These are phyloP conservation scores for Diaporthe ilicicola DNA, from an alignment of 2,329 filamentous ascomycete species.

Conservation along the genomic window DNA sequence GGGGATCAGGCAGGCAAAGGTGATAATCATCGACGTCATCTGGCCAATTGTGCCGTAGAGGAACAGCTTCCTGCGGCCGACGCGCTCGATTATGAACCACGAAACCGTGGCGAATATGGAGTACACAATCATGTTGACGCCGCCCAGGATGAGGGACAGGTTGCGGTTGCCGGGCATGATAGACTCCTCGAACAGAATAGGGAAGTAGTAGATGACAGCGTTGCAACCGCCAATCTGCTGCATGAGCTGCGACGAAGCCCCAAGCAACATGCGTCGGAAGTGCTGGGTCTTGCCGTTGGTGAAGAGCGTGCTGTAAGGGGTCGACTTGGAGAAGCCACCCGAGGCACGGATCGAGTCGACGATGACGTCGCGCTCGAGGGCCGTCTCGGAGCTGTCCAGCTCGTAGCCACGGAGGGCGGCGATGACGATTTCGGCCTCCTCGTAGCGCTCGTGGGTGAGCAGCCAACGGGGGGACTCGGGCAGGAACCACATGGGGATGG, in stretches of 20 bases:
- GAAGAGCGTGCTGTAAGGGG: conserved; percentile 62
- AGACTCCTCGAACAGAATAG: conserved; percentile 61
- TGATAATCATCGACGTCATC: conserved; percentile 67
- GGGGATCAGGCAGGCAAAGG: conserved; percentile 46
- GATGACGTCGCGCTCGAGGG: conserved; percentile 67
- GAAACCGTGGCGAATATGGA: conserved; percentile 67
- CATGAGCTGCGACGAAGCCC: conserved; percentile 66
- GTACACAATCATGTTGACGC: conserved; percentile 66
- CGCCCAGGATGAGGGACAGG: conserved; percentile 62
- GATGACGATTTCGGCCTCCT: conserved; percentile 48
- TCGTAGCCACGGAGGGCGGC: conserved; percentile 51
- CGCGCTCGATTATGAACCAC: conserved; percentile 57
- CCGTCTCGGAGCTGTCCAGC: conserved; percentile 63
- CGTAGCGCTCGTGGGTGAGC: conserved; percentile 45
- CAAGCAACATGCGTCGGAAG: conserved; percentile 70
- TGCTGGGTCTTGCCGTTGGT: conserved; percentile 72
- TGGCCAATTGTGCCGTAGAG: conserved; percentile 70
- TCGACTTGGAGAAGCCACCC: conserved; percentile 54
- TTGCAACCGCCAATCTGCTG: conserved; percentile 69
- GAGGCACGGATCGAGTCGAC: conserved; percentile 69
- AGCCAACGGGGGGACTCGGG: conserved; percentile 53
- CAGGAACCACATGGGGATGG: conserved; percentile 47
- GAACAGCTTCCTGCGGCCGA: conserved; percentile 69
- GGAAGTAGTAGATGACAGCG: conserved; percentile 69
- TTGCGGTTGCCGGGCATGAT: conserved; percentile 51